phyloP scores from a whole-genome alignment of 768 basidiomycete genomes.

The Rhizopogon vinicolor region DNA sequence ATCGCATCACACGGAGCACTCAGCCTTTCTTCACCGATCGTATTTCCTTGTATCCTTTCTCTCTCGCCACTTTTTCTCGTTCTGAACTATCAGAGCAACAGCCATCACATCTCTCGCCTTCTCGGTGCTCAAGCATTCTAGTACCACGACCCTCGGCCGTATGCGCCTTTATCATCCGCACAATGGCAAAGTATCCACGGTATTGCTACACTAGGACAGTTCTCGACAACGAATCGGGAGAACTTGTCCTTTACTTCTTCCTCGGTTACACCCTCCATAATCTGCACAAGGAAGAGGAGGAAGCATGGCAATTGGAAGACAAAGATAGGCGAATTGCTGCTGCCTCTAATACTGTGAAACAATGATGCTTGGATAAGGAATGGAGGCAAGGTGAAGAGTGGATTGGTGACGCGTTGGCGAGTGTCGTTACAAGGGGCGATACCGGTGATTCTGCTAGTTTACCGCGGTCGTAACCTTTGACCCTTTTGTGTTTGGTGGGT shows the following conservation, averaged over 20 bases:
- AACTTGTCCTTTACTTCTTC: background rate
- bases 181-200: background rate
- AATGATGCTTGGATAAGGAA: background rate
- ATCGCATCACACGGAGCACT: background rate
- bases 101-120: background rate
- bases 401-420: background rate
- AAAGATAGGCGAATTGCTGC: background rate
- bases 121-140: background rate
- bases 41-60: background rate
- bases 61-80: background rate
- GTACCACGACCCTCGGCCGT: background rate
- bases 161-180: no score
- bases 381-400: background rate
- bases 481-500: no score
- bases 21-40: background rate
- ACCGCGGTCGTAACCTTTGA: background rate
- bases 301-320: background rate
- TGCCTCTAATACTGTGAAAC: background rate
- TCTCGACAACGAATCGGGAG: background rate
- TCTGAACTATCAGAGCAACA: background rate
- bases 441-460: background rate
- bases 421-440: background rate
- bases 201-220: background rate
- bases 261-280: background rate
- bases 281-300: background rate